Evolutionary conservation across 345 rosid genomes (phyloP).

Genomic region (Combretum micranthum): DNA sequence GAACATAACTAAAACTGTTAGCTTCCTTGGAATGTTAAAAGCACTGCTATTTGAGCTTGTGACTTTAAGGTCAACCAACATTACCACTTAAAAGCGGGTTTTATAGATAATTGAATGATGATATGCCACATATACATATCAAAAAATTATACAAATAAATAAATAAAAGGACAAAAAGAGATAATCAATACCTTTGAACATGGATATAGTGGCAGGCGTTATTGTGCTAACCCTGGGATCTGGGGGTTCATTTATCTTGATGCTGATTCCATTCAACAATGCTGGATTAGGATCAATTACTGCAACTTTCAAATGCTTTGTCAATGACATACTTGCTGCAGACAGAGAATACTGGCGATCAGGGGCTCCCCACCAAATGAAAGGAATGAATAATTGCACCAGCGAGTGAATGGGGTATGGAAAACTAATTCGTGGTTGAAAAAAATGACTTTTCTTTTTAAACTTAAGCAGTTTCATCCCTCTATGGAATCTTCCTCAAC

Average conservation of each 20-base stretch:
- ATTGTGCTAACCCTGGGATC: conserved; percentile 94
- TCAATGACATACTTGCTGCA: conserved; percentile 75
- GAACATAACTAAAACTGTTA: too few relatives aligned
- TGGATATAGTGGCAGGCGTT: conserved; percentile 75
- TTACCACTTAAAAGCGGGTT: too few relatives aligned
- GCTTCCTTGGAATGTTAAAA: too few relatives aligned
- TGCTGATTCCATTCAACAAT: conserved; percentile 32
- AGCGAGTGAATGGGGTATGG: background rate
- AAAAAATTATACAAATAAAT: background rate
- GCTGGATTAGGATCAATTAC: conserved; percentile 84
- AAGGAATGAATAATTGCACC: background rate
- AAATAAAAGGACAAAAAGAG: background rate
- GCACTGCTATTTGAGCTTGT: too few relatives aligned
- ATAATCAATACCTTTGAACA: conserved; percentile 57
- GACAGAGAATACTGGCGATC: conserved; percentile 3
- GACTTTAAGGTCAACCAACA: too few relatives aligned
- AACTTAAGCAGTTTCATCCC: too few relatives aligned
- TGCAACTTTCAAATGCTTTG: conserved; percentile 76
- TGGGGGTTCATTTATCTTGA: conserved; percentile 64
- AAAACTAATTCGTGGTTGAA: background rate
- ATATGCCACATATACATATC: too few relatives aligned
- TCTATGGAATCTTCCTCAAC: too few relatives aligned
- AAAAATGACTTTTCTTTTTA: too few relatives aligned
- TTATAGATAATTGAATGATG: too few relatives aligned
- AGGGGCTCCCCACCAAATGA: too few relatives aligned